Conservation (phyloP, 2,329 filamentous ascomycete species). For the Epichloe festucae region DNA sequence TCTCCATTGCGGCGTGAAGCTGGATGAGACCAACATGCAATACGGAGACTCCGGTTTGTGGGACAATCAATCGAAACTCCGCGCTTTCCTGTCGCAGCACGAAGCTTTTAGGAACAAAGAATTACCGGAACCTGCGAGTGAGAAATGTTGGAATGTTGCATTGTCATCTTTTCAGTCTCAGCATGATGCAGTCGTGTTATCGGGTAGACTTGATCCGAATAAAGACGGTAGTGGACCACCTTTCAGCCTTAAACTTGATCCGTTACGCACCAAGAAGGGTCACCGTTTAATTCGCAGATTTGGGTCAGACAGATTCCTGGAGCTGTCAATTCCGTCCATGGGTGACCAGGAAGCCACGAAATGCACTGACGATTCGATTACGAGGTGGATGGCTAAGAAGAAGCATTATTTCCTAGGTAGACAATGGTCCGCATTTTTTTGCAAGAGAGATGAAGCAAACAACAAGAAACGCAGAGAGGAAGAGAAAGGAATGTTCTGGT, state of each 20-base stretch:
- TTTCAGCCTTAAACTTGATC: conserved; percentile 33
- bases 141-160: conserved; percentile 33
- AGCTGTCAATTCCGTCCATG: conserved; percentile 37
- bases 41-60: conserved; percentile 24
- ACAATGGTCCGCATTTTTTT: conserved; percentile 34
- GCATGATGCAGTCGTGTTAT: conserved; percentile 28
- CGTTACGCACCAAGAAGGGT: conserved; percentile 33
- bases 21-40: conserved; percentile 20
- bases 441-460: conserved; percentile 26
- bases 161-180: conserved; percentile 22
- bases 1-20: conserved; percentile 29
- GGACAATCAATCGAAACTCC: conserved; percentile 31
- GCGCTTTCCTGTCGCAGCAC: conserved; percentile 25
- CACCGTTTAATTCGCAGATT: conserved; percentile 42
- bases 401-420: conserved; percentile 33
- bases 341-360: conserved; percentile 16
- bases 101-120: conserved; percentile 28
- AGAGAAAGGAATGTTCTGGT: neutral
- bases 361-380: conserved; percentile 19
- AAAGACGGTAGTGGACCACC: conserved; percentile 22
- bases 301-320: conserved; percentile 45
- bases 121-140: conserved; percentile 34
- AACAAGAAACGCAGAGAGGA: conserved; percentile 1
- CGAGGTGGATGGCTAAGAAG: conserved; percentile 15
- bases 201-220: conserved; percentile 28